Percentiles rank a stretch among this genome's conserved stretches.
phyloP scores from a whole-genome alignment of 163 green algal genomes.

The Coccomyxa subellipsoidea region DNA sequence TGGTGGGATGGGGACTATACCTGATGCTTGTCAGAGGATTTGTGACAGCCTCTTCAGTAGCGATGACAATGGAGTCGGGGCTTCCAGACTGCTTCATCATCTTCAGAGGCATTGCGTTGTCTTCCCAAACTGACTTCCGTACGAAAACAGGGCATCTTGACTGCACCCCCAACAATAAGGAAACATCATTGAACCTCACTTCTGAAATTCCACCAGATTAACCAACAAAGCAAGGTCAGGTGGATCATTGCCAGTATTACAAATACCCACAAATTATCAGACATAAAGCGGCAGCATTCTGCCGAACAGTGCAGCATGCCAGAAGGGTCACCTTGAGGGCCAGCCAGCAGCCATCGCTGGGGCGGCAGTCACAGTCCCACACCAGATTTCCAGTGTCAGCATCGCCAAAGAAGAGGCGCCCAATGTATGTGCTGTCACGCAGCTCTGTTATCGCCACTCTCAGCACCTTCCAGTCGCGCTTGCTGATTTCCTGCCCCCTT shows the following conservation, averaged over 20 bases:
- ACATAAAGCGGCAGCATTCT: not conserved
- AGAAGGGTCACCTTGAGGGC: conserved; percentile 53
- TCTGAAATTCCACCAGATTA: not conserved
- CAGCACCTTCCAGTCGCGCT: conserved; percentile 60
- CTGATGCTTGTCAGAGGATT: not conserved
- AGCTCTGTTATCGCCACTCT: conserved; percentile 65
- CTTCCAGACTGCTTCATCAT: not conserved
- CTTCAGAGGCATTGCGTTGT: conserved; percentile 6
- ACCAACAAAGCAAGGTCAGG: not conserved
- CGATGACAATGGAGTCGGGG: not conserved
- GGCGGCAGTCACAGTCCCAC: conserved; percentile 79
- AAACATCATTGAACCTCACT: not conserved
- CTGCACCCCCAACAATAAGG: conserved; percentile 26
- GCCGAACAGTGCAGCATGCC: too few relatives aligned
- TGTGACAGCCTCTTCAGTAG: not conserved
- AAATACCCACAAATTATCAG: too few relatives aligned
- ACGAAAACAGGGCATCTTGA: conserved; percentile 52
- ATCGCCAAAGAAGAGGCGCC: conserved; percentile 58
- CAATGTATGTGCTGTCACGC: conserved; percentile 49
- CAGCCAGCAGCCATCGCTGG: conserved; percentile 69
- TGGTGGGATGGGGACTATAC: too few relatives aligned
- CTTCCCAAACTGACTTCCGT: conserved; percentile 53
- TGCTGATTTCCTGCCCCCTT: conserved; percentile 43
- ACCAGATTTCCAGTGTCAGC: conserved; percentile 43
- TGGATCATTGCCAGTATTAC: not conserved